phyloP scores from a whole-genome alignment of 495 filamentous ascomycete species.

The Daldinia bambusicola region DNA sequence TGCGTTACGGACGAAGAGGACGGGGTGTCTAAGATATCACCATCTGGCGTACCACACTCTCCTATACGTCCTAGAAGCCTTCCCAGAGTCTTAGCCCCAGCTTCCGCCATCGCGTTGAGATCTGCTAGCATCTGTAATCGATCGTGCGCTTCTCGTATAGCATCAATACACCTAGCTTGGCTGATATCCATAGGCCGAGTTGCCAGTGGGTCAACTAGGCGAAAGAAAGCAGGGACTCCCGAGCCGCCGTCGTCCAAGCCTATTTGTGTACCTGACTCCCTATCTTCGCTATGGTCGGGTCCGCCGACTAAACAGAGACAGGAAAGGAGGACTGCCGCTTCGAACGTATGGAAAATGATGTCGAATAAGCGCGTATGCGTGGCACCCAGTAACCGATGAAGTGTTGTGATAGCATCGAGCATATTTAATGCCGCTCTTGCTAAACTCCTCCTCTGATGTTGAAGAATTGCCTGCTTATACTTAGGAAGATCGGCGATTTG shows the following conservation, averaged over 20 bases:
- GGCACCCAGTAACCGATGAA: neutral
- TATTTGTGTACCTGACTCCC: neutral
- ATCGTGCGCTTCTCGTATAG: conserved; percentile 13
- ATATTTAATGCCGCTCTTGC: conserved; percentile 6
- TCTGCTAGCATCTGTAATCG: conserved; percentile 9
- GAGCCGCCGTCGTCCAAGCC: neutral
- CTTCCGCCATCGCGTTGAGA: conserved; percentile 12
- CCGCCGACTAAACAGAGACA: neutral
- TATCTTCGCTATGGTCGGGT: neutral
- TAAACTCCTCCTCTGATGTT: conserved; percentile 7
- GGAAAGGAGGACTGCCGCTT: conserved; percentile 9
- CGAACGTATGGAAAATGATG: conserved; percentile 7
- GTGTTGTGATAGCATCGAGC: conserved; percentile 3
- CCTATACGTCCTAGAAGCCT: conserved; percentile 10
- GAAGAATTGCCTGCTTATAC: conserved; percentile 15
- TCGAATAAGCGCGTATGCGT: conserved; percentile 10
- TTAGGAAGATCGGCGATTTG: conserved; percentile 2
- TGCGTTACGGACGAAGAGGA: neutral
- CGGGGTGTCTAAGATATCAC: neutral
- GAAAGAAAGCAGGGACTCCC: conserved; percentile 8
- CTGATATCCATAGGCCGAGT: neutral
- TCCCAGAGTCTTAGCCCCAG: conserved; percentile 3
- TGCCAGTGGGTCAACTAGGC: conserved; percentile 5
- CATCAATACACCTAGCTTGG: conserved; percentile 3
- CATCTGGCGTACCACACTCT: neutral